phyloP scores from a whole-genome alignment of 2,329 filamentous ascomycete species.

The Aspergillus hortae region DNA sequence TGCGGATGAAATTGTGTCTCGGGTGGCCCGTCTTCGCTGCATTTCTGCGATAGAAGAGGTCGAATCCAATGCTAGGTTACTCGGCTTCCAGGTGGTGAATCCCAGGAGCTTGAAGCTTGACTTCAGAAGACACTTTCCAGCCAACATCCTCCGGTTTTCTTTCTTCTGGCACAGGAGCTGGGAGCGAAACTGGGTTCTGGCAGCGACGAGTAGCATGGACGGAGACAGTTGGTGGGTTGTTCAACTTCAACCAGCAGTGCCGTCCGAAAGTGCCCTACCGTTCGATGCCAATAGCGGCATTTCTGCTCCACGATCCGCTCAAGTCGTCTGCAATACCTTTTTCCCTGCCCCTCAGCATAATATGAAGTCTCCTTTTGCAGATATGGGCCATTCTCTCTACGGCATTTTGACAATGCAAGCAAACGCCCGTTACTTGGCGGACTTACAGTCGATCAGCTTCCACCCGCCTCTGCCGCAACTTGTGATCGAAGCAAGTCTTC shows the following conservation, averaged over 20 bases:
- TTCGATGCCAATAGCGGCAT: constrained; percentile 9
- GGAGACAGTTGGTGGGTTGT: constrained; percentile 79
- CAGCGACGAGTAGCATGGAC: constrained; percentile 64
- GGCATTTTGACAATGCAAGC: constrained; percentile 37
- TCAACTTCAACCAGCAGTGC: constrained; percentile 23
- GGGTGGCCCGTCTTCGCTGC: constrained; percentile 37
- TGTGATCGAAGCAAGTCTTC: constrained; percentile 25
- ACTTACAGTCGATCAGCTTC: constrained; percentile 25
- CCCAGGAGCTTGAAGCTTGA: constrained; percentile 36
- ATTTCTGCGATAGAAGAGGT: constrained; percentile 39
- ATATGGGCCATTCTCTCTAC: constrained; percentile 33
- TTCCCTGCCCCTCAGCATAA: constrained; percentile 16
- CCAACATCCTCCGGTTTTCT: constrained; percentile 60
- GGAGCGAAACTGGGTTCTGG: constrained; percentile 68
- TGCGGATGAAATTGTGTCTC: constrained; percentile 37
- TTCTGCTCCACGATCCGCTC: constrained; percentile 22
- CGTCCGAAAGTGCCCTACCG: constrained; percentile 9
- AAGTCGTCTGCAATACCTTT: constrained; percentile 28
- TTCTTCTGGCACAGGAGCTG: constrained; percentile 73
- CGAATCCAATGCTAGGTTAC: constrained; percentile 31
- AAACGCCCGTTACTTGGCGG: constrained; percentile 33
- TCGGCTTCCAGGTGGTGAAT: constrained; percentile 38
- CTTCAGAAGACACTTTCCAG: constrained; percentile 59
- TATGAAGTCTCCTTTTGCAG: constrained; percentile 28
- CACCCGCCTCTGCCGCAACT: constrained; percentile 29